Evolutionary conservation across 2,329 filamentous ascomycete species (phyloP), one percentile per base, ranked within the genome.

Genomic region (Triangularia setosa): DNA sequence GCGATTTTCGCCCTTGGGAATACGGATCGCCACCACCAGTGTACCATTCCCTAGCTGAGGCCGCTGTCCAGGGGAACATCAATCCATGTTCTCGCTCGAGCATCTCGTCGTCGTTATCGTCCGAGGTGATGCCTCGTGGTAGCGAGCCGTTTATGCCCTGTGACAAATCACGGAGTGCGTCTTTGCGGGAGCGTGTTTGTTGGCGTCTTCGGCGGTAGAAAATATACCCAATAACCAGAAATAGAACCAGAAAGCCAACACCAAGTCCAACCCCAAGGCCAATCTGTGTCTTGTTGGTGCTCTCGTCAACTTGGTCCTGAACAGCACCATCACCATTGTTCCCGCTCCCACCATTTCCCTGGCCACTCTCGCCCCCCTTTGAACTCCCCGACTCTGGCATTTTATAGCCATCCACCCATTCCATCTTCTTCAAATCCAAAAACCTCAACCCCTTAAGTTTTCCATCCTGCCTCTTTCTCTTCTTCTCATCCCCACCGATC

Each of bases 191-290:
- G 44, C 40, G 59, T 75, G 27, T 62, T 27, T 55, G 69, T n/a
- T 64, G 48, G 44, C 55, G 69, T 66, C 81, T 81, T n/a, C 79
- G 79, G 30, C 77, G 79, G 63, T 83, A 85, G 64, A 82, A 81
- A 61, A 84, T 78, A 62, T 76, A 81, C 52, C 24, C 52, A 16
- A 25, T 25, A 12, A 55, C 52, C 33, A 1, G 83, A 68, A 0
- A 85, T 24, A 1, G 83, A 75, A 0, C 86, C 66, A 2, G 86
- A 71, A 84, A 77, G 0, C 88, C 89, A 1, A 92, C 75, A 1
- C 89, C 88, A 1, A 92, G 73, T 0, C 89, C 89, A 1, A 89
- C 76, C 0, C 88, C 88, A 0, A 91, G 77, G 0, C 87, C 87
- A 4, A 89, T 76, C 57, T 81, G 21, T 16, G 23, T 24, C 16